phyloP scores from a whole-genome alignment of 192 early-diverging fungal genomes.

The Podila verticillata region DNA sequence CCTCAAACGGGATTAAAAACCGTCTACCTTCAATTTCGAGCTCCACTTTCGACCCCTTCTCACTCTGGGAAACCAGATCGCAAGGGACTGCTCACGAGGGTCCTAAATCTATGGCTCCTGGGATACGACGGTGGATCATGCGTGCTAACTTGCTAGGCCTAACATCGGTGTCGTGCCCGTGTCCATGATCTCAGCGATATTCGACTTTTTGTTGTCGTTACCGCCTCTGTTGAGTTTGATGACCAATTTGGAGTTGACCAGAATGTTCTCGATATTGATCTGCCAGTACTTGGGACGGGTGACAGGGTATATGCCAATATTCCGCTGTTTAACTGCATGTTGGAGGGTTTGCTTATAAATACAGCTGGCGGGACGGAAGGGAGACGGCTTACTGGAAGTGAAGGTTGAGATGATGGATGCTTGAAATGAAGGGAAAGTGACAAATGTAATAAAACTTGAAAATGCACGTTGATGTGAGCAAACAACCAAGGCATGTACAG shows the following conservation, averaged over 20 bases:
- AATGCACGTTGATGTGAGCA: no score
- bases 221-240: neutral
- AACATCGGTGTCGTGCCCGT: slow-evolving; percentile 56
- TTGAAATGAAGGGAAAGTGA: no score
- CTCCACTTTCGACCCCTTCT: neutral
- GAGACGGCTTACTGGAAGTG: no score
- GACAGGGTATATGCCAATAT: slow-evolving; percentile 6
- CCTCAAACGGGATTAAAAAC: slow-evolving; percentile 36
- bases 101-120: neutral
- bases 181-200: slow-evolving; percentile 51
- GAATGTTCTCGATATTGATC: slow-evolving; percentile 41
- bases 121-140: slow-evolving; percentile 15
- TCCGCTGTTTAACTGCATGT: no score
- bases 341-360: no score
- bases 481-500: no score
- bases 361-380: no score
- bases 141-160: slow-evolving; percentile 13
- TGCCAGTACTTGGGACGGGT: slow-evolving; percentile 71
- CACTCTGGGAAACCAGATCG: neutral
- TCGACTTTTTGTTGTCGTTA: neutral
- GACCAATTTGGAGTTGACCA: slow-evolving; percentile 16
- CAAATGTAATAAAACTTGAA: no score
- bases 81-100: slow-evolving; percentile 33
- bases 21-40: slow-evolving; percentile 22
- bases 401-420: no score